Evolutionary conservation across 345 rosid genomes (phyloP), one percentile per base, ranked within the genome.

Genomic region (Salix viminalis): DNA sequence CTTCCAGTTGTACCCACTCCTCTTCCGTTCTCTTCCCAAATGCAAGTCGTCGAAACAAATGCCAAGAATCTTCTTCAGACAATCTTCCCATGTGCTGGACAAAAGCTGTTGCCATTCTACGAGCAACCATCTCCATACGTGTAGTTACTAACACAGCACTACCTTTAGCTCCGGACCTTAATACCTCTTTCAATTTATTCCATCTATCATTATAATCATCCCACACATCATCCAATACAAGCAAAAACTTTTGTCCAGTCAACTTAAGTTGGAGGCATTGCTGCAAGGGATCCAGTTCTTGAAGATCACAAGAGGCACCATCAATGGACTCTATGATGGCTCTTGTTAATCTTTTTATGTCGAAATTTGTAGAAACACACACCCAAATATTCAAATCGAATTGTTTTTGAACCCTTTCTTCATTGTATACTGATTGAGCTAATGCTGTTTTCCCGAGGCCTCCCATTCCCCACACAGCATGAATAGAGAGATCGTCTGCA

Each of bases 61-160:
- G 26, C 75, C 71, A 79, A 18, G 74, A 79, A 24, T 74, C 78
- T 32, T 69, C 66, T 13, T 48, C 58, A 3, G 77, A 73, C 52
- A 74, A 14, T 73, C 54, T 26, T 0, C 0, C 60, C 15, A 73
- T 41, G 41, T 66, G 4, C 15, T n/a, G 2, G 7, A 54, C 13
- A 34, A 16, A 18, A 36, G 1, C 1, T 1, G 72, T 4, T n/a
- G 48, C 72, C 73, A 54, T 75, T 34, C 6, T 34, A 36, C 18
- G 41, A 39, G 78, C 78, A 50, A 75, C 37, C 4, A 30, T 52
- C 18, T 67, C 18, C 2, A 2, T 24, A 14, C 67, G 66, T 1
- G 73, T 75, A 9, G 9, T 52, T 19, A 26, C 19, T 15, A 75
- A 2, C 0, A 75, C 30, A 34, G 6, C 54, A 39, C 78, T 67